Evolutionary conservation across 2,329 filamentous ascomycete genomes (phyloP), one percentile per base, ranked within the genome.

Genomic region (Apiospora sp.): DNA sequence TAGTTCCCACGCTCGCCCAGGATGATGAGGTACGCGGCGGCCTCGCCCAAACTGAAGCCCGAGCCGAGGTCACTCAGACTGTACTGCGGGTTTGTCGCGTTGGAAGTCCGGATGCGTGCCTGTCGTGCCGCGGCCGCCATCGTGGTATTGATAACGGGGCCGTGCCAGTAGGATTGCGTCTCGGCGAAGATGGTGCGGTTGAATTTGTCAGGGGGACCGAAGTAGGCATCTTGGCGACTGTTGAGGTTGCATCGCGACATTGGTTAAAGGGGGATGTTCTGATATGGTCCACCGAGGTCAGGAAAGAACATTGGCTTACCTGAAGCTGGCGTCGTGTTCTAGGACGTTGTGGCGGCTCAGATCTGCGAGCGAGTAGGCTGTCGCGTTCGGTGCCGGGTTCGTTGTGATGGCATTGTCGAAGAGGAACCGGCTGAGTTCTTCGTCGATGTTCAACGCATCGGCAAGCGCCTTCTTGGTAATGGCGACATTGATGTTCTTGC

Each of bases 181-280:
- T 83, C 78, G 70, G 86, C 83, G 77, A 89, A 90, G 74, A 88
- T 77, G 2, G 82, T 84, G 70, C 85, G 80, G 78, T 90, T 88
- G 81, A 90, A 90, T 71, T 84, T 72, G 75, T 87, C 83, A 75
- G 86, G 86, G 78, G 86, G 85, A 30, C 87, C 88, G 71, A 87
- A 84, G 81, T 80, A 86, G 12, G 83, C 85, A 72, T 90, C 87
- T 1, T 81, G 76, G 37, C 87, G 87, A 54, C 84, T 86, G 34
- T 64, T n/a, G 10, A 41, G 12, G 16, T n/a, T 22, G 14, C 19
- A 37, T 34, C 54, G 22, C 12, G 67, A 24, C 70, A 24, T 69
- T 22, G 8, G 16, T 13, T 3, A 51, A 37, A 71, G 64, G 75
- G 46, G 6, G 22, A 10, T 49, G 37, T 8, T 41, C 37, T 8